phyloP scores from a whole-genome alignment of 495 filamentous ascomycete species.

The Lasiosphaeria ovina region DNA sequence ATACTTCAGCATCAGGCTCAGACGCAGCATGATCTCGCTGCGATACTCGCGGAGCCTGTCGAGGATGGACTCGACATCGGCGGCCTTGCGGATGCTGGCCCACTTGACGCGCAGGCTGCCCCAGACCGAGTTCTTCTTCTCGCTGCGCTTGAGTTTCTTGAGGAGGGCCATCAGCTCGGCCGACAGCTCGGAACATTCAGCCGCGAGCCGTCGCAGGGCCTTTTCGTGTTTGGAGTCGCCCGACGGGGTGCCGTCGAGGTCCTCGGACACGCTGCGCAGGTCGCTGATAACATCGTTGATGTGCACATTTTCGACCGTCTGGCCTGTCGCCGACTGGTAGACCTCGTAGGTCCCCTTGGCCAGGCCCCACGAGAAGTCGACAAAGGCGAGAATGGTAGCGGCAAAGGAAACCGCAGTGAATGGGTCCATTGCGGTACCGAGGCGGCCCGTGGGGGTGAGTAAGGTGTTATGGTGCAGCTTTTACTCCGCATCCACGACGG shows the following conservation, averaged over 20 bases:
- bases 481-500: too few species aligned
- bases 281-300: constrained; percentile 8
- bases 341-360: constrained; percentile 19
- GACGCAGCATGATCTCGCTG: constrained; percentile 4
- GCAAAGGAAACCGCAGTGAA: constrained; percentile 13
- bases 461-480: too few species aligned
- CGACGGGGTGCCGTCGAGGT: not conserved
- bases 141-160: constrained; percentile 3
- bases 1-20: constrained; percentile 7
- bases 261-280: not conserved
- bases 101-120: constrained; percentile 5
- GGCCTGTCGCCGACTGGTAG: constrained; percentile 10
- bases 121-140: constrained; percentile 8
- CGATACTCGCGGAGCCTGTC: constrained; percentile 5
- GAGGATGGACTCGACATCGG: constrained; percentile 6
- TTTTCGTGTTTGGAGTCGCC: constrained; percentile 1
- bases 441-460: too few species aligned
- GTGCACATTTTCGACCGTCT: constrained; percentile 3
- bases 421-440: not conserved
- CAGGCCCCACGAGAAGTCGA: constrained; percentile 23
- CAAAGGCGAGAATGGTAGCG: constrained; percentile 19
- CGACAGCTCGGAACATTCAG: not conserved
- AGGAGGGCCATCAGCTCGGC: not conserved
- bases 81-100: constrained; percentile 4
- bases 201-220: not conserved